A percentile compares a stretch with the other conserved stretches of the same genome.
These are phyloP conservation scores for Vaucheria bursata DNA, from an alignment of 352 stramenopile genomes.

Conservation along the genomic window DNA sequence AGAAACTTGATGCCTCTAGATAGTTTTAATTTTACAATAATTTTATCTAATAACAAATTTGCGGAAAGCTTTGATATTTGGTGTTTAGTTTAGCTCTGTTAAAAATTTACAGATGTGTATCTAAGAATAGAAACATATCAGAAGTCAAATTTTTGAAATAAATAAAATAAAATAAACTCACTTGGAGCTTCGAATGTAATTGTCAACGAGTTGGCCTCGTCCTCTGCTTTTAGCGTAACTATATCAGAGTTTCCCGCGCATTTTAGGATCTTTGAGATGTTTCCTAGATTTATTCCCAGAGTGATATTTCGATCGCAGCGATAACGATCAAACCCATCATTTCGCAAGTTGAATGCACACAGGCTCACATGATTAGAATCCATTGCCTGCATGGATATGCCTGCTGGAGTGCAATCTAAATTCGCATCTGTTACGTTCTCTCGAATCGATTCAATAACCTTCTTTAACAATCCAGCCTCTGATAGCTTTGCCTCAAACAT, in stretches of 20 bases:
- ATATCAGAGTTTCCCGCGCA: slow-evolving; percentile 95
- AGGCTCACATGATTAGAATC: slow-evolving; percentile 98
- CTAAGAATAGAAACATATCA: too few relatives aligned
- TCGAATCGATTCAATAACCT: slow-evolving; percentile 98
- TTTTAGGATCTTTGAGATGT: slow-evolving; percentile 99
- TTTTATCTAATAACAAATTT: too few relatives aligned
- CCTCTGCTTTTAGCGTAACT: slow-evolving; percentile 95
- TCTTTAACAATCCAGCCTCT: slow-evolving; percentile 93
- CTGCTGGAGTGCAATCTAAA: slow-evolving; percentile 84
- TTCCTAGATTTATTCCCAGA: slow-evolving; percentile 90
- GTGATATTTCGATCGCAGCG: slow-evolving; percentile 93
- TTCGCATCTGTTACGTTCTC: slow-evolving; percentile 98
- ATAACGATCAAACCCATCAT: slow-evolving; percentile 93
- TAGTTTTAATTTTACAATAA: too few relatives aligned
- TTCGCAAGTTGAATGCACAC: slow-evolving; percentile 81
- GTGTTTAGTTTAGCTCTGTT: too few relatives aligned
- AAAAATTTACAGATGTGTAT: too few relatives aligned
- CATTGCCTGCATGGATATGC: slow-evolving; percentile 89
- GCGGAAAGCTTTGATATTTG: too few relatives aligned
- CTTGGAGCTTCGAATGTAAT: slow-evolving; percentile 95
- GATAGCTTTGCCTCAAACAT: slow-evolving; percentile 98
- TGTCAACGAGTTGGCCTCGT: slow-evolving; percentile 85
- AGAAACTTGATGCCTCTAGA: too few relatives aligned
- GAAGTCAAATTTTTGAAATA: slow-evolving; percentile 11
- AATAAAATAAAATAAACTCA: too few relatives aligned